A percentile compares a stretch with the other conserved stretches of the same genome.
Conservation (phyloP, 2,329 filamentous ascomycete genomes). For the Diaporthe citriasiana region DNA sequence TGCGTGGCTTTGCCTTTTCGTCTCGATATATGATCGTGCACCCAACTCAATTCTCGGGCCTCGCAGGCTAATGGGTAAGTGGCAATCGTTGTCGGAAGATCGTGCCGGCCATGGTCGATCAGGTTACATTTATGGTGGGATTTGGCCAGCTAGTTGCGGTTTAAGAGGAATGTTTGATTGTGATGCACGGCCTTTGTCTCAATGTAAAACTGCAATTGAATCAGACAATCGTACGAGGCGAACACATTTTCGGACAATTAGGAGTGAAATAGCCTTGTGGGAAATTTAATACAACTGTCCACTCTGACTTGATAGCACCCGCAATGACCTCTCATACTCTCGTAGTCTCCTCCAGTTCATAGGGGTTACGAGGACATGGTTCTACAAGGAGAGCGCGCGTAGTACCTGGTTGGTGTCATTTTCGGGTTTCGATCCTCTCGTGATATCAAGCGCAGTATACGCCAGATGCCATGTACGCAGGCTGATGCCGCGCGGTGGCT, state of each 20-base stretch:
- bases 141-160: neutral
- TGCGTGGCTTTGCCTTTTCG: neutral
- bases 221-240: neutral
- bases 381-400: neutral
- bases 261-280: neutral
- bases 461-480: neutral
- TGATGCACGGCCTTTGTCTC: neutral
- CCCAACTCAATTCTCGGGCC: neutral
- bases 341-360: neutral
- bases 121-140: neutral
- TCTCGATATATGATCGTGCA: neutral
- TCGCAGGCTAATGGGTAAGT: neutral
- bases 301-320: neutral
- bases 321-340: neutral
- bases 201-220: neutral
- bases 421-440: neutral
- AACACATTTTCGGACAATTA: neutral
- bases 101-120: no score
- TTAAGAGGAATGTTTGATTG: neutral
- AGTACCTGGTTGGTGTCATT: neutral
- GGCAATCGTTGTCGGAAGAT: neutral
- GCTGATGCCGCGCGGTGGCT: neutral
- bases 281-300: neutral
- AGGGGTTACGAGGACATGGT: neutral
- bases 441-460: neutral